Evolutionary conservation across 2,329 filamentous ascomycete species (phyloP).

Genomic region (Colletotrichum sidae): DNA sequence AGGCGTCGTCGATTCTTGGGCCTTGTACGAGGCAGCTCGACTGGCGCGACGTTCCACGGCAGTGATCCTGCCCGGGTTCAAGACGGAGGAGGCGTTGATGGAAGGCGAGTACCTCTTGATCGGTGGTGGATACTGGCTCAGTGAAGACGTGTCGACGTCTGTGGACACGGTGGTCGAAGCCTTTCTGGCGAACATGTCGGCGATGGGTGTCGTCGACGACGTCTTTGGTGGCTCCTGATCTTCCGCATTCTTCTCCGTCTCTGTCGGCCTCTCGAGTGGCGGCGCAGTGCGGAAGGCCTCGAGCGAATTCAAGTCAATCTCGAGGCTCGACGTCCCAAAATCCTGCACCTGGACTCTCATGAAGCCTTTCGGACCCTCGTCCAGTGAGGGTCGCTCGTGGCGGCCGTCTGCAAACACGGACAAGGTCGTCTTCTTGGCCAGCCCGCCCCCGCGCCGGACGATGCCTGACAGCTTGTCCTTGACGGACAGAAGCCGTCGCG

Average conservation of each 20-base stretch:
- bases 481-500: conserved; percentile 24
- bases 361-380: conserved; percentile 18
- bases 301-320: conserved; percentile 29
- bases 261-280: neutral
- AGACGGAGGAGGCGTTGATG: neutral
- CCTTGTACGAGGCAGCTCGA: neutral
- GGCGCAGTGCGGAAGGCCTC: conserved; percentile 27
- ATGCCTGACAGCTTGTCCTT: conserved; percentile 32
- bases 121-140: conserved; percentile 1
- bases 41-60: conserved; percentile 16
- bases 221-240: conserved; percentile 8
- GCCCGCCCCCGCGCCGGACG: conserved; percentile 16
- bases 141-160: neutral
- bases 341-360: conserved; percentile 26
- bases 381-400: conserved; percentile 19
- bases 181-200: conserved; percentile 30
- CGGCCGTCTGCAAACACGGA: conserved; percentile 21
- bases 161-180: neutral
- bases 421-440: conserved; percentile 33
- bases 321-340: conserved; percentile 28
- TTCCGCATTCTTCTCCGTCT: neutral
- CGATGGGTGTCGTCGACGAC: conserved; percentile 29
- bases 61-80: neutral
- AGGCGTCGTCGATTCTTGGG: neutral
- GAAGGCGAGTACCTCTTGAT: conserved; percentile 12